Conservation (phyloP, 202 grass and related monocot genomes). For the Elaeis oleifera region DNA sequence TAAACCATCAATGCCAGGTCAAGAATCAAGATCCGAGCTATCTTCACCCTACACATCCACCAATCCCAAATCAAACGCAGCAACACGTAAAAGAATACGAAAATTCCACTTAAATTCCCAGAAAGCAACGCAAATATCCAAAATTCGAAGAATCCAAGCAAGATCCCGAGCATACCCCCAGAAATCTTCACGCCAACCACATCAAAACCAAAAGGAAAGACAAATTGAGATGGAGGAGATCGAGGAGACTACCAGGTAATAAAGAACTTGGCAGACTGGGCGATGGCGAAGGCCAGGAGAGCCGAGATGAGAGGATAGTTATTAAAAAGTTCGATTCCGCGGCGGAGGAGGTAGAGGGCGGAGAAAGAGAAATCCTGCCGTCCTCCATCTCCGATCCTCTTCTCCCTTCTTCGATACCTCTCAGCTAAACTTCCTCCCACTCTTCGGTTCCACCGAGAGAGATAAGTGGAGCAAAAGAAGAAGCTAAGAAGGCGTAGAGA, state of each 20-base stretch:
- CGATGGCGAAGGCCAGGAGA: slow-evolving; percentile 50
- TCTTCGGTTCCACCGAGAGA: neutral
- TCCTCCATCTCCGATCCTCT: neutral
- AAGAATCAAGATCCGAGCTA: too few species aligned
- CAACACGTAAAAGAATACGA: too few species aligned
- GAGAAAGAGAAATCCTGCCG: slow-evolving; percentile 13
- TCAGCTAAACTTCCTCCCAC: neutral
- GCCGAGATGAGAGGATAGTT: slow-evolving; percentile 73
- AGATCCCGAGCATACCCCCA: too few species aligned
- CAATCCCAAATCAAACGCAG: too few species aligned
- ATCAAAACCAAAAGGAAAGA: neutral
- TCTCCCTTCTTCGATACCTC: slow-evolving; percentile 17
- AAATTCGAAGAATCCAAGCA: too few species aligned
- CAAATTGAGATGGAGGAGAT: neutral
- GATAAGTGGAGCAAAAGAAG: too few species aligned
- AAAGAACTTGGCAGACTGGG: slow-evolving; percentile 82
- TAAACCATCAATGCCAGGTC: too few species aligned
- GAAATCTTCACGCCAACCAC: neutral
- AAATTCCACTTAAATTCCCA: too few species aligned
- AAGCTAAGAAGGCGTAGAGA: too few species aligned
- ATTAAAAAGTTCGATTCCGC: too few species aligned
- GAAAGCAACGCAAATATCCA: too few species aligned
- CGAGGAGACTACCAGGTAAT: slow-evolving; percentile 45
- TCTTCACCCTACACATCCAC: too few species aligned
- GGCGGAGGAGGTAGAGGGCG: slow-evolving; percentile 4